These are phyloP conservation scores for Viridothelium virens DNA, from an alignment of 495 filamentous ascomycete species.

Conservation along the genomic window DNA sequence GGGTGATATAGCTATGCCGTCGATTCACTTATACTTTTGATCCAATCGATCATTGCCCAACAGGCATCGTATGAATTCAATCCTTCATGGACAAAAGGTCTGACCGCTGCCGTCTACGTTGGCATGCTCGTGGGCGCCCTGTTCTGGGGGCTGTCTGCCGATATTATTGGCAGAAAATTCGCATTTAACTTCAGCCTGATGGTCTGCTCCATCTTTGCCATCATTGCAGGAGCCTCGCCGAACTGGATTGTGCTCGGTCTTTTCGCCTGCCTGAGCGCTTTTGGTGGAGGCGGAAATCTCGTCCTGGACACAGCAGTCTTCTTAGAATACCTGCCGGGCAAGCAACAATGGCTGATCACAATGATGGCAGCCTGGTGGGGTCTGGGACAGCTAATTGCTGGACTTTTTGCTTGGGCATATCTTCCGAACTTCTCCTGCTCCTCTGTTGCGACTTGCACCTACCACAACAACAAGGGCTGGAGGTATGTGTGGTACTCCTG, in stretches of 20 bases:
- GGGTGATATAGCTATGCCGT: conserved; percentile 49
- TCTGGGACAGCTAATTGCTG: conserved; percentile 33
- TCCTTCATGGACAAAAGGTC: conserved; percentile 44
- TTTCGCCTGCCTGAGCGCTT: conserved; percentile 42
- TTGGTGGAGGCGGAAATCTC: conserved; percentile 58
- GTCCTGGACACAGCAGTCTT: conserved; percentile 60
- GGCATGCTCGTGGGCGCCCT: conserved; percentile 46
- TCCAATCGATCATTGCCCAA: conserved; percentile 56
- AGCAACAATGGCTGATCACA: conserved; percentile 43
- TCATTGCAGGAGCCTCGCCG: conserved; percentile 44
- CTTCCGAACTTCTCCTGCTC: conserved; percentile 33
- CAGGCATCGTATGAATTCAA: conserved; percentile 54
- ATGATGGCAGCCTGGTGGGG: conserved; percentile 48
- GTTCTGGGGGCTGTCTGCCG: conserved; percentile 49
- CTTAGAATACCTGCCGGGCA: conserved; percentile 44
- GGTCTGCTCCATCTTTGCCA: conserved; percentile 42
- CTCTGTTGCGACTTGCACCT: conserved; percentile 23
- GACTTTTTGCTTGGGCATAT: conserved; percentile 37
- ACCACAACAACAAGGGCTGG: conserved; percentile 30
- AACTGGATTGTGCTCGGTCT: conserved; percentile 45
- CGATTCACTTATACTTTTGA: conserved; percentile 58
- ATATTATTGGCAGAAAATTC: conserved; percentile 47
- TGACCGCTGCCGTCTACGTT: conserved; percentile 55
- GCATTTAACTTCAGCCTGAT: conserved; percentile 49
- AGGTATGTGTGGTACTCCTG: conserved; percentile 40